Evolutionary conservation across 1,139 yeast genomes (phyloP), one percentile per base, ranked within the genome.

Genomic region (Pichia sp.): DNA sequence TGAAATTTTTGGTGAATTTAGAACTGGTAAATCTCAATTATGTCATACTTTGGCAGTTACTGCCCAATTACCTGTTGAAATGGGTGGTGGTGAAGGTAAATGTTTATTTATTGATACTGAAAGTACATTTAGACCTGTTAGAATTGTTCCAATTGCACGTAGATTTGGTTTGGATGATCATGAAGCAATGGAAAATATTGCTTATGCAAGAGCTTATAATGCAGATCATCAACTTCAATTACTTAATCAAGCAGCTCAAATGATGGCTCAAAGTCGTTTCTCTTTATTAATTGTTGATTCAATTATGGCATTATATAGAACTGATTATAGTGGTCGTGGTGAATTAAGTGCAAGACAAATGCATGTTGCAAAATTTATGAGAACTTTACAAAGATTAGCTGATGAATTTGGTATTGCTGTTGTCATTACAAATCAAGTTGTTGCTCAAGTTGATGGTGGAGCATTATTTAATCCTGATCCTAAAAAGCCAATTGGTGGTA

Each of bases 1-100:
- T 0, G 99, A 93, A 70, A 81, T 91, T 11, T 93, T 89, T 73
- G 99, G 99, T 44, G 99, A 93, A 70, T 95, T 91, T 68, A 82
- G 99, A 71, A 93, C 99, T 1, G 99, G 99, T 48, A 93, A 93
- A 68, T 89, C 97, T 7, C 99, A 93, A 72, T 73, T 93, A 50
- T 95, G 99, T 69, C 99, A 95, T 67, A 95, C 99, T 0, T 75
- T 95, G 56, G 96, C 98, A 0, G 96, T 95, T 13, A 91, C 98
- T 2, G 93, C 98, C 67, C 99, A 93, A 69, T 73, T 93, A 54
- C 99, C 99, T 4, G 83, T 93, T 47, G 98, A 93, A 66, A 87
- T 88, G 88, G 98, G 98, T 45, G 99, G 99, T 53, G 99, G 98
- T 49, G 99, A 93, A 72, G 99, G 99, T 42, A 90, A 95, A 68